Conservation (phyloP, 2,329 filamentous ascomycete species). For the Fusarium illudens region DNA sequence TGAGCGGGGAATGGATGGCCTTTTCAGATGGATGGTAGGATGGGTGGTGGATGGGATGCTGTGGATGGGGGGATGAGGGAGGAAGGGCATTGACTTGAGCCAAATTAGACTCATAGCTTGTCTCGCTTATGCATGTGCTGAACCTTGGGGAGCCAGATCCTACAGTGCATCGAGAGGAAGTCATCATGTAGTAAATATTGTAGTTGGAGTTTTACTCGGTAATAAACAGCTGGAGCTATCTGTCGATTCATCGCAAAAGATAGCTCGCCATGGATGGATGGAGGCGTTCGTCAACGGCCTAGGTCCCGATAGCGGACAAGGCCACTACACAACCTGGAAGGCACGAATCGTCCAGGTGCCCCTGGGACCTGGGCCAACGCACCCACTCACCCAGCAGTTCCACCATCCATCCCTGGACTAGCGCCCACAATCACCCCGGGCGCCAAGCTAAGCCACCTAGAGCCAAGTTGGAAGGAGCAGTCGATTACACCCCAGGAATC, state of each 20-base stretch:
- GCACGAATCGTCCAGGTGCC: conserved; percentile 6
- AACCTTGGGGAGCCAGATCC: background rate
- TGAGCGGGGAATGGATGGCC: background rate
- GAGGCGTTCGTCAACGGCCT: background rate
- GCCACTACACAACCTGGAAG: conserved; percentile 1
- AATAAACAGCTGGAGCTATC: too few relatives aligned
- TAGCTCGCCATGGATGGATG: background rate
- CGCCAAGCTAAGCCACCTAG: conserved; percentile 30
- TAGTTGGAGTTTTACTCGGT: too few relatives aligned
- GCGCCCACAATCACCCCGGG: conserved; percentile 15
- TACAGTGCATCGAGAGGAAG: background rate
- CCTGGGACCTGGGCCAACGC: conserved; percentile 31
- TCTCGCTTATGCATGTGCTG: conserved; percentile 15
- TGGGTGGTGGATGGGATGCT: background rate
- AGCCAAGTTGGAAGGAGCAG: conserved; percentile 33
- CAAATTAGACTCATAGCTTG: conserved; percentile 34
- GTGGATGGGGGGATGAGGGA: background rate
- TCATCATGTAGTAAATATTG: background rate
- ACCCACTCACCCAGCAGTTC: conserved; percentile 16
- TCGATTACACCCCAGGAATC: conserved; percentile 27
- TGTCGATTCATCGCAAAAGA: background rate
- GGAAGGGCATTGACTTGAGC: conserved; percentile 16
- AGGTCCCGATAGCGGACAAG: conserved; percentile 2
- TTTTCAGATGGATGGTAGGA: conserved; percentile 13
- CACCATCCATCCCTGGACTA: conserved; percentile 31